Evolutionary conservation across 805 yeast genomes (phyloP).

Genomic region (Barnettozyma californica): DNA sequence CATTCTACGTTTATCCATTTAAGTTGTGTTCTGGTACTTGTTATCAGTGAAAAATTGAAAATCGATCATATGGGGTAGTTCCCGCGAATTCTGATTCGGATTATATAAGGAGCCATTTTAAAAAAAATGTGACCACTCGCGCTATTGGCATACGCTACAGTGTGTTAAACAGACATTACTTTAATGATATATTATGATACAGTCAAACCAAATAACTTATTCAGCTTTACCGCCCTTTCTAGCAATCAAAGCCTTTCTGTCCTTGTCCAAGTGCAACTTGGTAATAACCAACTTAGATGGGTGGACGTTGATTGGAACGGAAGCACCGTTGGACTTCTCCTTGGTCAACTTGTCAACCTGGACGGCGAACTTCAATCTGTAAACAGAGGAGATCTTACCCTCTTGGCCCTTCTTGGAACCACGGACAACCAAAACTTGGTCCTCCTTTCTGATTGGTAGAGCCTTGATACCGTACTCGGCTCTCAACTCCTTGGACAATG

Average conservation of each 20-base stretch:
- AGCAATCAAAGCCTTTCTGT: slow-evolving; percentile 95
- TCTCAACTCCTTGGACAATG: slow-evolving; percentile 97
- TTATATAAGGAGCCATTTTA: too few relatives aligned
- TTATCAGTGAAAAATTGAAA: background rate
- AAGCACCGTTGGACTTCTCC: slow-evolving; percentile 97
- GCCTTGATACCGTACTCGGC: slow-evolving; percentile 94
- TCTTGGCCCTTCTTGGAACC: slow-evolving; percentile 99
- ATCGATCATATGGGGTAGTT: background rate
- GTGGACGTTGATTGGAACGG: slow-evolving; percentile 95
- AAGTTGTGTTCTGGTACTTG: background rate
- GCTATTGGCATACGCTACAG: background rate
- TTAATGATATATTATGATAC: slow-evolving; percentile 12
- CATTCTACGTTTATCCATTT: slow-evolving; percentile 18
- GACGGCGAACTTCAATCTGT: slow-evolving; percentile 96
- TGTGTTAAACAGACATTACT: slow-evolving; percentile 3
- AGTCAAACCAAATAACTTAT: slow-evolving; percentile 40
- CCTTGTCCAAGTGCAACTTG: slow-evolving; percentile 96
- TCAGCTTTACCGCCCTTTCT: slow-evolving; percentile 98
- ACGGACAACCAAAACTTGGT: slow-evolving; percentile 92
- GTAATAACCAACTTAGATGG: slow-evolving; percentile 99
- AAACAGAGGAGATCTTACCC: slow-evolving; percentile 95
- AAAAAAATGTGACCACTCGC: too few relatives aligned
- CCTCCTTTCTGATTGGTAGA: slow-evolving; percentile 96
- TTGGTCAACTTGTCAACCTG: slow-evolving; percentile 96
- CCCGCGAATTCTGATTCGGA: background rate